These are phyloP conservation scores for Aureobasidium sp. DNA, from an alignment of 2,329 filamentous ascomycete genomes.

Conservation along the genomic window DNA sequence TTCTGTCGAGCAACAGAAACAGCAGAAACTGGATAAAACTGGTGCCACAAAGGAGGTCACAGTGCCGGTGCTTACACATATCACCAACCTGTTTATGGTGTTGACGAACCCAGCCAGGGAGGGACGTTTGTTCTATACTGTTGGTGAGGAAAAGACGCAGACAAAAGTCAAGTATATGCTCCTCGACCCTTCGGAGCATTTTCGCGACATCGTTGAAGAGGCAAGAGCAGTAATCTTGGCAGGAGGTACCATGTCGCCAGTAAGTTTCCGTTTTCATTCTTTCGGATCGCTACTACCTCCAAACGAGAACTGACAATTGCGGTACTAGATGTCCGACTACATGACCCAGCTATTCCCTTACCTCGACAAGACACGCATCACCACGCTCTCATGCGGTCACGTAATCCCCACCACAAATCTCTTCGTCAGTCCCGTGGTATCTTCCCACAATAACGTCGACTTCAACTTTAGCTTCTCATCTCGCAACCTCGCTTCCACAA, in stretches of 20 bases:
- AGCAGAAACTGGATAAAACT: background rate
- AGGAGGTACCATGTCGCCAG: conserved; percentile 93
- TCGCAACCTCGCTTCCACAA: conserved; percentile 58
- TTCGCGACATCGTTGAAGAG: conserved; percentile 75
- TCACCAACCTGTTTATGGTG: conserved; percentile 63
- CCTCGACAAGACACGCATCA: conserved; percentile 53
- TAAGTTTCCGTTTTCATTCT: conserved; percentile 18
- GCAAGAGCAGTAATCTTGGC: conserved; percentile 84
- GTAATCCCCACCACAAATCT: conserved; percentile 81
- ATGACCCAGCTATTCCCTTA: conserved; percentile 76
- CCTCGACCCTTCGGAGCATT: conserved; percentile 84
- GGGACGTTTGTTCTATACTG: conserved; percentile 51
- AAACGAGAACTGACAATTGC: no score
- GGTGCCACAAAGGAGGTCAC: conserved; percentile 21
- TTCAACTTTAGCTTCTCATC: conserved; percentile 88
- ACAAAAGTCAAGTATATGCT: conserved; percentile 69
- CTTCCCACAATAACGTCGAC: conserved; percentile 38
- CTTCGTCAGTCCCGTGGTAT: conserved; percentile 62
- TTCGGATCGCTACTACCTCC: no score
- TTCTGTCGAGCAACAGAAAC: conserved; percentile 37
- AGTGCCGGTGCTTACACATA: conserved; percentile 51
- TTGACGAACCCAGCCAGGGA: conserved; percentile 76
- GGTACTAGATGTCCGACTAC: conserved; percentile 68
- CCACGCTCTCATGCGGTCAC: conserved; percentile 85
- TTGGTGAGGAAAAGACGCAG: conserved; percentile 32